Evolutionary conservation across 306 rosid species (phyloP), one percentile per base, ranked within the genome.

Genomic region (Cucumis melo): DNA sequence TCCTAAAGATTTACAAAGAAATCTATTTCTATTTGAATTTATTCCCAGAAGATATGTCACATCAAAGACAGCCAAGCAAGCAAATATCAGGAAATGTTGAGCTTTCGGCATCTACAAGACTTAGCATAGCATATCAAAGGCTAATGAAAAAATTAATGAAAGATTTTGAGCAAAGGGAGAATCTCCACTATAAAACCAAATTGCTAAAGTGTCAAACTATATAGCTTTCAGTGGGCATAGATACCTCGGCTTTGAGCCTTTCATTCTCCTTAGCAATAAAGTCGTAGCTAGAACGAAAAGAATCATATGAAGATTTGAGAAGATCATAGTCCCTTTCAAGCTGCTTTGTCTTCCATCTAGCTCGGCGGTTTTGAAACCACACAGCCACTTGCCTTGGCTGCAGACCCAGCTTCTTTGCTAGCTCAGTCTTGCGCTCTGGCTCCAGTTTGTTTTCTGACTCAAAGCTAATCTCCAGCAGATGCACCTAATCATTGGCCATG

Each of bases 321-420:
- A 85, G 85, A 84, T 94, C 97, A 84, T 80, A 94, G 81, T 91
- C 97, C 75, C 91, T 89, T 83, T 94, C 99, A n/a, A 94, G 96
- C 81, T 94, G 99, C 85, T 94, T 94, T n/a, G 96, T 94, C 91
- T 94, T 94, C 99, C 99, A 94, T 15, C 99, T 83, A 62, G 99
- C 97, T 58, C 97, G 84, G 86, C 99, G 97, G 87, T 94, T 94
- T 85, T 94, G 99, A 77, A 92, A 94, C 99, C 99, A 94, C 46
- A 94, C 97, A 23, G 99, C 99, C 84, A 94, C 97, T 84, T 94
- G 99, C 74, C 99, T 85, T 0, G 99, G 95, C 85, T 91, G 99
- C 85, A 94, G 81, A 21, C 99, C 97, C 72, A 94, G 93, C 84
- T 89, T 90, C 92, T 91, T 90, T 50, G 99, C 97, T 86, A 94